phyloP scores from a whole-genome alignment of 2,329 filamentous ascomycete genomes.

The Lachnellula arida region DNA sequence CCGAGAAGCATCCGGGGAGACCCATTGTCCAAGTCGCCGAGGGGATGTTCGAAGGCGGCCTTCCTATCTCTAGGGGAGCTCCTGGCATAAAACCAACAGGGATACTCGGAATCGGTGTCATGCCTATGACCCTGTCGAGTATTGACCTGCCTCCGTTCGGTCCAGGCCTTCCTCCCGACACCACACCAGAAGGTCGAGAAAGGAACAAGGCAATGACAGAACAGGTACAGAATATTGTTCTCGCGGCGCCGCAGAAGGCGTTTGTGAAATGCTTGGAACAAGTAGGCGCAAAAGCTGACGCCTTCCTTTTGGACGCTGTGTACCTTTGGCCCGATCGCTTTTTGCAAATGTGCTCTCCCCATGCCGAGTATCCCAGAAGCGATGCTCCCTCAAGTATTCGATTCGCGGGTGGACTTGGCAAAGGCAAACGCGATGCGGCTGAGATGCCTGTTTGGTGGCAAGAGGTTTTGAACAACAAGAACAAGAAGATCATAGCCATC shows the following conservation, averaged over 20 bases:
- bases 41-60: slow-evolving; percentile 34
- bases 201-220: slow-evolving; percentile 31
- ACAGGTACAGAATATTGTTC: slow-evolving; percentile 20
- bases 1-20: slow-evolving; percentile 31
- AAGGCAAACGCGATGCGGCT: slow-evolving; percentile 27
- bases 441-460: slow-evolving; percentile 42
- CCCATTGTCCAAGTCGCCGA: slow-evolving; percentile 43
- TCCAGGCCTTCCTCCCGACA: slow-evolving; percentile 36
- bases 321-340: slow-evolving; percentile 25
- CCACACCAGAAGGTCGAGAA: slow-evolving; percentile 33
- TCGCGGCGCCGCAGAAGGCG: not conserved
- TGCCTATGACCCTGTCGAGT: slow-evolving; percentile 36
- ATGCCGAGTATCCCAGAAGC: slow-evolving; percentile 33
- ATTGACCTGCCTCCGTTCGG: slow-evolving; percentile 38
- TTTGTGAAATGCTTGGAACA: slow-evolving; percentile 19
- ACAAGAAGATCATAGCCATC: slow-evolving; percentile 35
- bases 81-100: slow-evolving; percentile 34
- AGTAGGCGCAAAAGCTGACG: slow-evolving; percentile 27
- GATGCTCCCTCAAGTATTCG: slow-evolving; percentile 37
- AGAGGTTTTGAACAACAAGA: slow-evolving; percentile 36
- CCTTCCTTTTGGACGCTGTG: slow-evolving; percentile 22
- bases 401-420: slow-evolving; percentile 40
- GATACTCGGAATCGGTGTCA: slow-evolving; percentile 38
- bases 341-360: slow-evolving; percentile 34
- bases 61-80: slow-evolving; percentile 38